Evolutionary conservation across 495 filamentous ascomycete species (phyloP), one percentile per base, ranked within the genome.

Genomic region (Aspergillus biplanus): DNA sequence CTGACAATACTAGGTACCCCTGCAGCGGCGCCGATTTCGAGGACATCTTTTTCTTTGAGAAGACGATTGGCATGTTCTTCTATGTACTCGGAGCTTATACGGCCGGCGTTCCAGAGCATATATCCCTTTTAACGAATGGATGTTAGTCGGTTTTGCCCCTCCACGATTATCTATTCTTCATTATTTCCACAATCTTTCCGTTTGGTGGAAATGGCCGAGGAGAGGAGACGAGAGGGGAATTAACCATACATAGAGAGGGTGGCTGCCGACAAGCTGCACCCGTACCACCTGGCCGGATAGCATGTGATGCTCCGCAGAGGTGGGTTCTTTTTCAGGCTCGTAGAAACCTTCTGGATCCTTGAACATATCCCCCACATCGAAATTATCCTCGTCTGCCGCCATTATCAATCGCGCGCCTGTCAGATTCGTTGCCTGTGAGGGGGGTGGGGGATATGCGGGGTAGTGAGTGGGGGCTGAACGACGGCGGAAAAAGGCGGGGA

Each of bases 21-120:
- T 0, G 91, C 91, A 33, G 91, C 94, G 15, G 94, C 93, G 56
- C 94, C 94, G 50, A 98, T 88, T 73, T 98, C 94, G 12, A 97
- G 86, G 5, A 97, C 84, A 32, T 87, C 83, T 58, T 87, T 90
- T 42, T 73, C 77, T 1, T 71, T 61, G 27, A 96, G 78, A 11
- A 92, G 81, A 0, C 67, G 61, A 3, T 70, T 65, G 15, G 87
- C 82, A 62, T 86, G 78, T 32, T 82, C 71, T 73, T 97, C 90
- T 62, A 98, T 86, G 76, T 93, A 92, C 63, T 84, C 75, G 11
- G 92, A 85, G 57, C 93, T 84, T 11, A 88, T 84, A 21, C 88
- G 87, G 56, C 88, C 86, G 57, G 90, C 93, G 74, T 97, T 92
- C 94, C 94, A 98, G 9, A 98, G 87, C 53, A 90, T 84, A 74